Base-by-base conservation (phyloP, 805 yeast species). In the Cyberlindnera maclurae region DNA sequence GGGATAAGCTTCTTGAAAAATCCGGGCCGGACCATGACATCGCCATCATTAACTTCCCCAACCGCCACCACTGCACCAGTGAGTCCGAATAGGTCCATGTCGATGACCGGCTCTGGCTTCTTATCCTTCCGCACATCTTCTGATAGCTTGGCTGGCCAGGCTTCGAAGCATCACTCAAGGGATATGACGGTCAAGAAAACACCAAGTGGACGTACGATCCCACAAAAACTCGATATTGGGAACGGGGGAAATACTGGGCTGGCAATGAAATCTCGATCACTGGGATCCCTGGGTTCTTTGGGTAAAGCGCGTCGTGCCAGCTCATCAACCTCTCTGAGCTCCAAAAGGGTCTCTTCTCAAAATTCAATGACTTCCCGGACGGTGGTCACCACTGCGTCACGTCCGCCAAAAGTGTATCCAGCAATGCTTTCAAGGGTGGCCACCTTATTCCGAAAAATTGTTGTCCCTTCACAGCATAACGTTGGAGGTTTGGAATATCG, bases 401-500 rank as follows among this genome's bases (percentile, higher is more conserved):
- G 57, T 42, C 63, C 73, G 40, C 94, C 96, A 6, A 65, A 72
- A 15, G 89, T 88, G 3, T 88, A 93, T 58, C 96, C 97, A 2
- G 97, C 98, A 1, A 51, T 86, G 53, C 64, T 93, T 15, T 86
- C 96, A 4, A 70, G 77, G 36, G 97, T 93, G 13, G 95, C 97
- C 1, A 73, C 70, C 16, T 72, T 77, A 17, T 87, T 90, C 60
- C 75, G 78, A 46, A 85, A 81, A 43, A 65, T 77, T 16, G 71
- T 88, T 24, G 75, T 75, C 16, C 57, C 84, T 12, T 83, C 88
- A 3, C 86, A 87, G 43, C 77, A 85, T 46, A 82, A 82, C 56
- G 93, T 90, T 56, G 90, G 89, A 63, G 96, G 96, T 13, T 71
- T 89, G 49, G 82, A 87, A 45, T 90, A 88, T 61, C 82, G 94